Base-by-base conservation (phyloP, 2,329 filamentous ascomycete species). In the Periglandula ipomoeae region DNA sequence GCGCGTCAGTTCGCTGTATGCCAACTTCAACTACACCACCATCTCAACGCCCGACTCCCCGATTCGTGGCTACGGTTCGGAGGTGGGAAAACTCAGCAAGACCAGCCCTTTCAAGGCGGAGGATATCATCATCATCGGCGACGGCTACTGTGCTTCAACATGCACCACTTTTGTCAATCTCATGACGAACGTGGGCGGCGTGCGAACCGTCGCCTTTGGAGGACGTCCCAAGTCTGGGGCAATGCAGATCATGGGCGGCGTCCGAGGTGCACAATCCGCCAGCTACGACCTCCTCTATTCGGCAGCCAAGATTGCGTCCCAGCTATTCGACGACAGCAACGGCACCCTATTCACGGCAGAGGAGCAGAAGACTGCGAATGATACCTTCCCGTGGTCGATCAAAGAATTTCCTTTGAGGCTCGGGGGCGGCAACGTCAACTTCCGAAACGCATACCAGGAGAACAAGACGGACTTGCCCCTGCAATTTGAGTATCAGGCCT, bases 171-270 rank as follows among this genome's bases (percentile, higher is more conserved):
- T 83, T 59, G 67, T 69, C 13, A 72, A 79, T 40, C 67, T 81
- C 22, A 72, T 83, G 68, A 62, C 68, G 50, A 67, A 70, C 49
- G 69, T 68, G 26, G 35, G 35, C 20, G 72, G 74, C 20, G 74
- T 84, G n/a, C 75, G 74, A 53, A 76, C 75, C 34, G 70, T 84
- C 42, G 70, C 71, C 2, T 67, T 82, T 22, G 81, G 81, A 15
- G 81, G 81, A 1, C 72, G 78, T 8, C 72, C 79, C 0, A 62
- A 65, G 6, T 53, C 65, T 3, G 58, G 57, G 3, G 71, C 74
- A 2, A 83, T 81, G 65, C 76, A 82, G 63, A 70, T 68, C 3
- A 63, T 83, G 2, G 80, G 79, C n/a, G 78, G 77, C 13, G 70
- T 76, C 10, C 78, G 79, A 55, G 81, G 81, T 22, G 65, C 67